Evolutionary conservation across 371 early-diverging fungal species (phyloP).

Genomic region (Rhizopus sp.): DNA sequence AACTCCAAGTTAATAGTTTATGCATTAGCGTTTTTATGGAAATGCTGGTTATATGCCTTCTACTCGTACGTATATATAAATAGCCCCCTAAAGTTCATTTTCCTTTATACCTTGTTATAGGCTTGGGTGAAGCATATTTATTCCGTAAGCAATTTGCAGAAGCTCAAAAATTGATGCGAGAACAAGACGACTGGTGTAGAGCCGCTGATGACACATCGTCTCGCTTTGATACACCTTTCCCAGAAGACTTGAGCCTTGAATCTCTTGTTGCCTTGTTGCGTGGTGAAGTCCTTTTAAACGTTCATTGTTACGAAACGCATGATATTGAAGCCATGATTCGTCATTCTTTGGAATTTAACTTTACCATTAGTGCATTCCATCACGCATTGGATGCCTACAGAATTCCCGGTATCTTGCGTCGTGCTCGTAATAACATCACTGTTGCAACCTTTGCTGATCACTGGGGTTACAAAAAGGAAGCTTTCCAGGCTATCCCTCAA

Average conservation of each 20-base stretch:
- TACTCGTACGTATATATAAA: constrained; percentile 22
- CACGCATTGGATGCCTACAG: constrained; percentile 82
- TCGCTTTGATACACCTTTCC: constrained; percentile 55
- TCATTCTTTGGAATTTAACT: constrained; percentile 73
- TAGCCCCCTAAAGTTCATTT: not conserved
- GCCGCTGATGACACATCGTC: constrained; percentile 36
- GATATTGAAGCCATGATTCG: constrained; percentile 79
- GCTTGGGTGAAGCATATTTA: constrained; percentile 75
- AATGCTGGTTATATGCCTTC: constrained; percentile 32
- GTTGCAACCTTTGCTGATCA: constrained; percentile 70
- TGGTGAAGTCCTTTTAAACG: constrained; percentile 71
- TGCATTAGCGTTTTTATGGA: constrained; percentile 30
- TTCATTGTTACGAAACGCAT: constrained; percentile 74
- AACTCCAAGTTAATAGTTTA: not conserved
- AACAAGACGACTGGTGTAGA: constrained; percentile 83
- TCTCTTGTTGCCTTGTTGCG: constrained; percentile 68
- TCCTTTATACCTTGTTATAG: constrained; percentile 20
- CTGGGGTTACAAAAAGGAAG: constrained; percentile 79
- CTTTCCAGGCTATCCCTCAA: constrained; percentile 63
- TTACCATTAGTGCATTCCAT: constrained; percentile 78
- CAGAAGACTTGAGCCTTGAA: constrained; percentile 65
- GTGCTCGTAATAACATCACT: constrained; percentile 65
- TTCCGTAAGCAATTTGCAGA: constrained; percentile 63
- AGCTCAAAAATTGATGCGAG: constrained; percentile 52
- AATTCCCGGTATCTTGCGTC: constrained; percentile 66